Evolutionary conservation across 768 basidiomycete genomes (phyloP).

Genomic region (Exidia glandulosa): DNA sequence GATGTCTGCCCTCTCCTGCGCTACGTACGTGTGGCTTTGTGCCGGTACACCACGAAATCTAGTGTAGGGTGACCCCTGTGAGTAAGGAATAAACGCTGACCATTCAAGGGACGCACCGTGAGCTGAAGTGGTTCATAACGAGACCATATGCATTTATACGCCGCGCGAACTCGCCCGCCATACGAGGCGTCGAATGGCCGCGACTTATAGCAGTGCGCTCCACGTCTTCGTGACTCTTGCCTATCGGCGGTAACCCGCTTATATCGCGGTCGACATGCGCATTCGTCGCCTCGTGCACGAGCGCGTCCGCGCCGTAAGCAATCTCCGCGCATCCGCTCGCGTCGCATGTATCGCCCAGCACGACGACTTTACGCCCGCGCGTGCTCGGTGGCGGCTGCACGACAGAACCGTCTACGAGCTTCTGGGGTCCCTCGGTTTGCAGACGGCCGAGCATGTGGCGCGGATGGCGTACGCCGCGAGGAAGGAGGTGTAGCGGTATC

Average conservation of each 20-base stretch:
- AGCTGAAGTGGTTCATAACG: constrained; percentile 70
- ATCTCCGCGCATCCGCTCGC: too few relatives aligned
- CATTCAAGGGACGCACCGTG: constrained; percentile 33
- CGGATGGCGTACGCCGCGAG: constrained; percentile 18
- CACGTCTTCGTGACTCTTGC: constrained; percentile 34
- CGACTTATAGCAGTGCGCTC: constrained; percentile 50
- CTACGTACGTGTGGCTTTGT: neutral
- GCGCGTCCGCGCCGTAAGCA: too few relatives aligned
- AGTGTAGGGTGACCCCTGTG: neutral
- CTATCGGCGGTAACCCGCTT: too few relatives aligned
- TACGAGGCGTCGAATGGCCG: constrained; percentile 70
- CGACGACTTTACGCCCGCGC: constrained; percentile 57
- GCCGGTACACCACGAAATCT: neutral
- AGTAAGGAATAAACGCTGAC: neutral
- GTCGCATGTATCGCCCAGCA: constrained; percentile 72
- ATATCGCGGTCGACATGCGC: too few relatives aligned
- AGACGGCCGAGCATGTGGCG: too few relatives aligned
- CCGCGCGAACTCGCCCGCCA: constrained; percentile 70
- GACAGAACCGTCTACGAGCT: constrained; percentile 18
- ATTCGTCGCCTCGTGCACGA: too few relatives aligned
- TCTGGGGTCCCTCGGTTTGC: too few relatives aligned
- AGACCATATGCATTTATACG: constrained; percentile 46
- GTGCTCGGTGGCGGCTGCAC: constrained; percentile 16
- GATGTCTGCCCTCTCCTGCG: neutral
- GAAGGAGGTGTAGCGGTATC: constrained; percentile 10